Conservation (phyloP, 1,139 yeast genomes). For the Pichia sp. region DNA sequence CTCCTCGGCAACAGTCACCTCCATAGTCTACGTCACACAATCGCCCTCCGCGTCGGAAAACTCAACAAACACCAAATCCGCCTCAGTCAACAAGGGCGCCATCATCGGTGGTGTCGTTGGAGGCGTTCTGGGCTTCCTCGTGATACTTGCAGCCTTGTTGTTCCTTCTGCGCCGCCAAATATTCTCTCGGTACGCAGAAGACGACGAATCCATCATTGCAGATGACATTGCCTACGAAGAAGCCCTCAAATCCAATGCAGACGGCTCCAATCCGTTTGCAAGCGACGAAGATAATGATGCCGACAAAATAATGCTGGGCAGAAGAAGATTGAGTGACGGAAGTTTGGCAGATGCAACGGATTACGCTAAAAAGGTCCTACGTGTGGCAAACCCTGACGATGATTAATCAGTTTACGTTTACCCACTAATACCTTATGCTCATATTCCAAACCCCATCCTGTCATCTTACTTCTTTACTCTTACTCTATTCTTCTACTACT, state of each 20-base stretch:
- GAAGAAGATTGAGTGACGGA: slow-evolving; percentile 70
- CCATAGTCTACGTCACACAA: slow-evolving; percentile 28
- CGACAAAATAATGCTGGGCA: slow-evolving; percentile 50
- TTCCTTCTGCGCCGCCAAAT: slow-evolving; percentile 48
- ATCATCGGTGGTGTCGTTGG: slow-evolving; percentile 71
- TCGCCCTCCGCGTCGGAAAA: slow-evolving; percentile 17
- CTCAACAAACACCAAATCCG: slow-evolving; percentile 18
- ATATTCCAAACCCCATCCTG: too few relatives aligned
- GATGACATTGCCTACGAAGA: slow-evolving; percentile 55
- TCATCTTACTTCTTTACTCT: background rate
- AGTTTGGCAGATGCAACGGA: slow-evolving; percentile 76
- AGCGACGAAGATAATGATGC: slow-evolving; percentile 31
- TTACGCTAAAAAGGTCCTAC: slow-evolving; percentile 65
- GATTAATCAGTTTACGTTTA: background rate
- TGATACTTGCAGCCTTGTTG: slow-evolving; percentile 40
- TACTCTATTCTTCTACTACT: background rate
- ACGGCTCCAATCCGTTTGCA: slow-evolving; percentile 29
- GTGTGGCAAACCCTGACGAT: slow-evolving; percentile 72
- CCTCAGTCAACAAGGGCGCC: slow-evolving; percentile 41
- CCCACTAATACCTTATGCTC: background rate
- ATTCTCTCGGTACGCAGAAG: slow-evolving; percentile 44
- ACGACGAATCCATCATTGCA: slow-evolving; percentile 49
- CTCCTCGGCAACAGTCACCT: slow-evolving; percentile 24
- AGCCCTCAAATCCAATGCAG: slow-evolving; percentile 32
- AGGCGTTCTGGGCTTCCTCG: slow-evolving; percentile 51